Evolutionary conservation across 192 early-diverging fungal species (phyloP).

Genomic region (Funneliformis mosseae): DNA sequence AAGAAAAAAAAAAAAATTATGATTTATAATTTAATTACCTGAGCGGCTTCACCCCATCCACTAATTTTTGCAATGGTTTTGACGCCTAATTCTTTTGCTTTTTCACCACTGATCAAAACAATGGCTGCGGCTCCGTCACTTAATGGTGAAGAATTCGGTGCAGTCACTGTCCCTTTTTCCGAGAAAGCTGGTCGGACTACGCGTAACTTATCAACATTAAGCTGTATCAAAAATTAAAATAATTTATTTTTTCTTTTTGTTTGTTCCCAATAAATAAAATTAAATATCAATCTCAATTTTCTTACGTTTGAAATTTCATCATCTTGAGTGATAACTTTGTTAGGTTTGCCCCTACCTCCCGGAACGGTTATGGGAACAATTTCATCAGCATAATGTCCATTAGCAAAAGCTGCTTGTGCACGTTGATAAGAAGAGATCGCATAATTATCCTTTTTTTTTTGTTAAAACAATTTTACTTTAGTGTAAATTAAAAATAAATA

Average conservation of each 20-base stretch:
- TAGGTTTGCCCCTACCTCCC: conserved; percentile 68
- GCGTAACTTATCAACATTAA: conserved; percentile 85
- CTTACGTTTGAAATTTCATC: conserved; percentile 65
- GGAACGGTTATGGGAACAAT: conserved; percentile 71
- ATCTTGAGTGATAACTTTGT: conserved; percentile 59
- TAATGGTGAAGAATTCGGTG: conserved; percentile 81
- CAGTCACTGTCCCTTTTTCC: conserved; percentile 88
- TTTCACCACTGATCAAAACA: conserved; percentile 69
- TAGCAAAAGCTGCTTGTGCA: conserved; percentile 67
- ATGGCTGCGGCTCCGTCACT: conserved; percentile 80
- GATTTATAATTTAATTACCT: conserved; percentile 31
- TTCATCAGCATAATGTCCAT: conserved; percentile 65
- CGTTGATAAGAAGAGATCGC: conserved; percentile 76
- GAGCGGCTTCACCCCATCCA: conserved; percentile 77
- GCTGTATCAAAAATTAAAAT: conserved; percentile 30
- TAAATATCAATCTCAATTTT: background rate
- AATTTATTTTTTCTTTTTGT: background rate
- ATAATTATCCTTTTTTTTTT: conserved; percentile 58
- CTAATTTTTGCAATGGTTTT: conserved; percentile 58
- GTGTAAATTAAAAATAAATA: background rate
- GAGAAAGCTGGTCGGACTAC: conserved; percentile 88
- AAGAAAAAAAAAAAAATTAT: background rate
- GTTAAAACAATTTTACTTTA: background rate
- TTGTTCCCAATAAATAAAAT: background rate
- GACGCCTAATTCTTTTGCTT: conserved; percentile 55